Base-by-base conservation (phyloP, 2,329 filamentous ascomycete genomes). In the Colletotrichum plurivorum region DNA sequence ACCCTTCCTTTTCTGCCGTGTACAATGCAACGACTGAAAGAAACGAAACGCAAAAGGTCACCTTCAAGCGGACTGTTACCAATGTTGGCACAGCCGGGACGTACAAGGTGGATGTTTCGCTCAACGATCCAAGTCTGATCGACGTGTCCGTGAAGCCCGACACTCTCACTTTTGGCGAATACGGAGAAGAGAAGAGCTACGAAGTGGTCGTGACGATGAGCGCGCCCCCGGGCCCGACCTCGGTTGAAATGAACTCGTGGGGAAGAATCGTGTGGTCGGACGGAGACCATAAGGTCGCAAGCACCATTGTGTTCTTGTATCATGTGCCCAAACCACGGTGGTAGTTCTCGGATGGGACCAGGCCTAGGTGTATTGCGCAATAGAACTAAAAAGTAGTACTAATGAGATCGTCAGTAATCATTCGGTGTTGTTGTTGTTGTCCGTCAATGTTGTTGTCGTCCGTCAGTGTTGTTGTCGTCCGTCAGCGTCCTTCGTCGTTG, bases 231-330 rank as follows among this genome's bases (percentile, higher is more conserved):
- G n/a, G 45, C 7, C 55, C 6, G 27, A 27, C 18, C 15, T 16
- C 22, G 43, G 49, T n/a, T 36, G 31, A 36, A 10, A 36, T 36
- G 49, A 41, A 3, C 2, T 36, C 58, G 0, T 71, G 39, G 39
- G 61, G 60, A 16, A 58, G 66, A 49, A 41, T 71, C 31, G 55
- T 41, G 3, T 70, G 69, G 56, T 59, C 69, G n/a, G 67, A 67
- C 60, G 49, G 61, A 9, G 43, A 52, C 25, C 69, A 67, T 15
- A 63, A 54, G 7, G 62, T 70, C 5, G 48, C 60, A 5, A 71
- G 69, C 52, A 65, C 67, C 1, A 22, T 71, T 48, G 56, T 54
- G n/a, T 60, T 71, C 12, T 10, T 36, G 9, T 36, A 36, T 10
- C 8, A 10, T 36, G 31, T 36, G 10, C 31, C 31, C 31, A 8